These are phyloP conservation scores for Backusella tuberculispora DNA, from an alignment of 192 early-diverging fungal genomes.

Conservation along the genomic window DNA sequence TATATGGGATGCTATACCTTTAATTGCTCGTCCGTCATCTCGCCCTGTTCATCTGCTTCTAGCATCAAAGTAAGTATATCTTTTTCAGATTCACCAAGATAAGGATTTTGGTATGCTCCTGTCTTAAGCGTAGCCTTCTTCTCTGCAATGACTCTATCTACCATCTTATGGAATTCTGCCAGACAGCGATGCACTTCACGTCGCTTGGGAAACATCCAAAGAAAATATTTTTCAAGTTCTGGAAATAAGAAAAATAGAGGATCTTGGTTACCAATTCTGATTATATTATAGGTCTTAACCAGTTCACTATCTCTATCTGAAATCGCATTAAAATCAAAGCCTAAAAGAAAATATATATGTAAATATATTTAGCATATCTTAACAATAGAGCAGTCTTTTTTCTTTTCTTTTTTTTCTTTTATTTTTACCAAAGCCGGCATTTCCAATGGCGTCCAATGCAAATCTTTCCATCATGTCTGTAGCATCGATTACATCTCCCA, in stretches of 20 bases:
- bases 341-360: background rate
- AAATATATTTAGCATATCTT: too few relatives aligned
- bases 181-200: background rate
- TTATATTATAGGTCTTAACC: background rate
- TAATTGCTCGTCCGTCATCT: background rate
- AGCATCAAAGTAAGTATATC: conserved; percentile 41
- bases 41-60: conserved; percentile 18
- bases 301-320: background rate
- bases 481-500: background rate
- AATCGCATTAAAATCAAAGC: conserved; percentile 7
- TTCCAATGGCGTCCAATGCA: conserved; percentile 33
- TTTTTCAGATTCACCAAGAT: conserved; percentile 28
- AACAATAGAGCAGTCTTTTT: too few relatives aligned
- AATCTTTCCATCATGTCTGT: background rate
- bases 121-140: background rate
- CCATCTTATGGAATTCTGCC: background rate
- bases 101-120: background rate
- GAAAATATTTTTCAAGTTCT: background rate
- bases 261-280: background rate
- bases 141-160: conserved; percentile 3
- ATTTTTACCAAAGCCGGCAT: conserved; percentile 31
- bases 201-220: conserved; percentile 14
- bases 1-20: background rate
- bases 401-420: background rate
- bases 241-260: background rate